Evolutionary conservation across 2,329 filamentous ascomycete genomes (phyloP), one percentile per base, ranked within the genome.

Genomic region (Cordyceps tenuipes): DNA sequence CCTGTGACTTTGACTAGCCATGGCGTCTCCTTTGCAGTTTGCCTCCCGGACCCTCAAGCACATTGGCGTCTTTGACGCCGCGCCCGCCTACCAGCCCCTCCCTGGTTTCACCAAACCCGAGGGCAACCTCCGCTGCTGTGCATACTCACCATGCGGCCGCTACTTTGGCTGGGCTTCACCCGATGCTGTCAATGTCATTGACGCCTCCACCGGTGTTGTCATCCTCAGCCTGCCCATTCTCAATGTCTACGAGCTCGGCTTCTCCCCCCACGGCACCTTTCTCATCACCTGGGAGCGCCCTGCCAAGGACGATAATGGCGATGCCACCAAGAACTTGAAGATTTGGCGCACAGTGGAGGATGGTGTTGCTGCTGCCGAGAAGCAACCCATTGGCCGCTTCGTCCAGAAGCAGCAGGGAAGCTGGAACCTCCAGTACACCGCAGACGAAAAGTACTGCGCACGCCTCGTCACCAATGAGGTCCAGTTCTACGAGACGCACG

Each of bases 381-480:
- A 90, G 75, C 80, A 87, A 68, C 86, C 92, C 34, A 82, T 97
- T 50, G 93, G 92, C 64, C 83, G 86, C 69, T 99, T 95, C 72
- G 94, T 99, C 66, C 94, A 99, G 76, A 97, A 97, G 81, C 89
- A 86, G 65, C 91, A 96, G 79, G 90, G 89, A 50, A 90, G 92
- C 69, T 97, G 93, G 93, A 97, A 97, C 72, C 80, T 99, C 71
- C 93, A 97, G 76, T 99, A 97, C 76, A 96, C 92, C 34, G 83
- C 85, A 62, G 94, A 99, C 71, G 94, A 99, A 81, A 84, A 86
- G 72, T 93, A 90, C 74, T 97, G 93, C 73, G 94, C 93, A 65
- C 91, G 94, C 66, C 82, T 87, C 64, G 93, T 97, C 68, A 97
- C 90, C 74, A 99, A 99, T 73, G 92, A 97, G 79, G 90, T 99